Base-by-base conservation (phyloP, 2,329 filamentous ascomycete genomes). In the Aphanoascus verrucosus region DNA sequence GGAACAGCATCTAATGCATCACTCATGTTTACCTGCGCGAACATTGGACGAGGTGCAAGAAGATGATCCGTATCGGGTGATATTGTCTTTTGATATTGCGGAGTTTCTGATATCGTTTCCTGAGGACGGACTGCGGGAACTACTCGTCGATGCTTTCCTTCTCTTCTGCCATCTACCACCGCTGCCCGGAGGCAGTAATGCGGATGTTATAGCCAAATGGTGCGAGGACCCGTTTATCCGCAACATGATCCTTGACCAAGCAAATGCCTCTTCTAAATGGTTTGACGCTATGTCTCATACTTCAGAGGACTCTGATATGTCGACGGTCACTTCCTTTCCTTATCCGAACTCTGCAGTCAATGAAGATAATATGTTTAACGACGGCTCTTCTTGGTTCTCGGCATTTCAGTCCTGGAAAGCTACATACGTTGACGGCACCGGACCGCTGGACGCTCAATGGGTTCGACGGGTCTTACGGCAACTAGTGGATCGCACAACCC, bases 31-130 rank as follows among this genome's bases (percentile, higher is more conserved):
- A 53, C 87, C 89, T 5, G 86, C 86, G 14, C 80, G 86, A 47
- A 85, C 85, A 0, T 74, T 85, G 56, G 88, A 96, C 64, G 82
- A 88, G 23, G 77, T 80, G 1, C 79, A 78, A 14, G 84, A 88
- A 58, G 84, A 90, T 55, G 91, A 96, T 62, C 86, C 88, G 0
- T 94, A 86, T 59, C 79, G 89, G 35, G 80, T 93, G 2, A 79
- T 95, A 44, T 79, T 96, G 63, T 89, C 83, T 60, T 79, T 82
- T 0, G 93, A 97, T 64, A 73, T 96, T 17, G 72, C 81, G 57
- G 74, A 79, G 0, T 75, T 85, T 28, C 63, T 94, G 59, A 74
- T 54, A 52, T 64, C 53, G 6, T 65, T 67, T 34, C 60, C 58
- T 47, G 59, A 58, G 3, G 47, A 57, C 6, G 55, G 56, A 1